Evolutionary conservation across 2,329 filamentous ascomycete genomes (phyloP), one percentile per base, ranked within the genome.

Genomic region (Colletotrichum limetticola): DNA sequence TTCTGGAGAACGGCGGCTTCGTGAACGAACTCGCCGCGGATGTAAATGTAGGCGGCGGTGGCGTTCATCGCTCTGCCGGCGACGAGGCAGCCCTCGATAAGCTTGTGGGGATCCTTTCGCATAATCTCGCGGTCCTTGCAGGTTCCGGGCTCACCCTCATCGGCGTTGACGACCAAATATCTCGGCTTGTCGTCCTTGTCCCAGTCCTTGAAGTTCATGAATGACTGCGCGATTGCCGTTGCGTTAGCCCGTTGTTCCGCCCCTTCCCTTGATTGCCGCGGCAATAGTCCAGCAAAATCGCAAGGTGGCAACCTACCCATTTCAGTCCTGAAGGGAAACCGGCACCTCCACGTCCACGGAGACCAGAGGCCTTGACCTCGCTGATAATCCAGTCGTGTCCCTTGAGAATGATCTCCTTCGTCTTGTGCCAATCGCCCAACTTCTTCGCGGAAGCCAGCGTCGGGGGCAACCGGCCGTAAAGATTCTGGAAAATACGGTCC

Each of bases 191-290:
- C 93, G 83, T 98, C 97, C 87, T 99, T 97, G 80, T 99, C 96
- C 97, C 97, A 99, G 80, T 95, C 97, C 86, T 98, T 98, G 89
- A 96, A 95, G 89, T 99, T 99, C 97, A 99, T 99, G 86, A 99
- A 99, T 62, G 95, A 98, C 95, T 97, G 80, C 55, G 37, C 24
- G 74, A 59, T 75, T 72, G 56, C 46, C 64, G 57, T 32, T 26
- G 59, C 59, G 57, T 71, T 60, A 68, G 52, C 63, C 60, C 55
- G 24, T 52, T 52, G 30, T 63, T 26, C 32, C 11, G 28, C 49
- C 49, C 57, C 42, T 61, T 72, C 71, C 67, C 57, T 63, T 58
- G 66, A 68, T 55, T 55, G 59, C 58, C 62, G 63, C 65, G 52
- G 57, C 61, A 66, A 59, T 64, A 62, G 64, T 64, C 26, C 37